These are phyloP conservation scores for Antitrichia curtipendula DNA, from an alignment of 225 moss, liverwort and hornwort species.

Conservation along the genomic window DNA sequence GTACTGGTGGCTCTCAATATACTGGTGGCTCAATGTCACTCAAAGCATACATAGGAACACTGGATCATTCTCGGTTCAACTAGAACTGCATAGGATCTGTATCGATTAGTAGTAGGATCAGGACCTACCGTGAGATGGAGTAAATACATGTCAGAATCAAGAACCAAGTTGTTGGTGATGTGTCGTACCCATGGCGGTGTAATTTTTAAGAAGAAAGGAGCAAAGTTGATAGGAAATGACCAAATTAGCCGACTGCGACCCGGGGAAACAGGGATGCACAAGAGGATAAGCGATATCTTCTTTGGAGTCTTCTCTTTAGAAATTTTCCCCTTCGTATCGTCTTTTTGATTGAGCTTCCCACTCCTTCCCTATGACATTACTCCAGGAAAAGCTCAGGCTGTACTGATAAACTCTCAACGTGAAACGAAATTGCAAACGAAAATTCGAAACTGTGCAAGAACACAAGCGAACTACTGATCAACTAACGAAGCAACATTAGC, in stretches of 20 bases:
- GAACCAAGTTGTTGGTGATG: constrained; percentile 40
- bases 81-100: background rate
- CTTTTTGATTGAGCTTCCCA: background rate
- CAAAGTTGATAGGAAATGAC: constrained; percentile 63
- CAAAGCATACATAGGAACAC: background rate
- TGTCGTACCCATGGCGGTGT: constrained; percentile 43
- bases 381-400: background rate
- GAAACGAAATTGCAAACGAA: background rate
- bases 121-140: constrained; percentile 53
- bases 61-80: background rate
- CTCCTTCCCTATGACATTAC: background rate
- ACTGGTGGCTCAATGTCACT: background rate
- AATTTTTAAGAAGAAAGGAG: background rate
- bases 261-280: constrained; percentile 49
- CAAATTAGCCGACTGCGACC: constrained; percentile 45
- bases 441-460: background rate
- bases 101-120: background rate
- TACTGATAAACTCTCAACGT: background rate
- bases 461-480: background rate
- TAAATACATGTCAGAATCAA: constrained; percentile 54
- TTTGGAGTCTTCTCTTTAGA: background rate
- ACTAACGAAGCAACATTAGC: background rate
- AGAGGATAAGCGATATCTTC: constrained; percentile 7
- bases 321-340: background rate
- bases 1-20: background rate